Conservation (phyloP, 257 asterid genomes). For the Solanum clarkiae region DNA sequence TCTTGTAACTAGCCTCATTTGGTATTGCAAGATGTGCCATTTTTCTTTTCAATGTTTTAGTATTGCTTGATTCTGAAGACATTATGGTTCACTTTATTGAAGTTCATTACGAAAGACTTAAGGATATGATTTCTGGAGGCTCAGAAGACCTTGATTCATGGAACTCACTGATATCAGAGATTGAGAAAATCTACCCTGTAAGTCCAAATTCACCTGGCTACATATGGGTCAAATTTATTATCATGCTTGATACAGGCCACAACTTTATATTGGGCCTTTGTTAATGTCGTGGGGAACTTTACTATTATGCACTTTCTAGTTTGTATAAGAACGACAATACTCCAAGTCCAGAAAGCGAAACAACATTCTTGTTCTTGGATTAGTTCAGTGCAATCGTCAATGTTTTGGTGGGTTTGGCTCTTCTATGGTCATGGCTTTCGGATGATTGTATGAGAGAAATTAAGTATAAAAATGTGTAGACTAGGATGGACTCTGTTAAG, state of each 20-base stretch:
- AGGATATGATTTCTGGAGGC: conserved; percentile 37
- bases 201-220: conserved; percentile 6
- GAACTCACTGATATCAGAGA: conserved; percentile 49
- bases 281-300: not conserved
- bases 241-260: not conserved
- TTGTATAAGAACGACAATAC: not conserved
- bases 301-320: not conserved
- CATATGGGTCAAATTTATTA: not conserved
- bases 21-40: not conserved
- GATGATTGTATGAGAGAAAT: not conserved
- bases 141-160: conserved; percentile 50
- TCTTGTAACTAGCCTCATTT: not conserved
- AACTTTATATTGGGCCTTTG: not conserved
- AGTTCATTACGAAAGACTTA: conserved; percentile 34
- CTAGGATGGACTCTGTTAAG: not conserved
- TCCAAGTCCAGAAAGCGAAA: not conserved
- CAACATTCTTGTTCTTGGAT: not conserved
- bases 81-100: conserved; percentile 22
- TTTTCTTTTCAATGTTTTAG: not conserved
- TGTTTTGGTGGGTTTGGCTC: not conserved
- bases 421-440: not conserved
- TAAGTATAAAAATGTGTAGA: not conserved
- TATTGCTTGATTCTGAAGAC: conserved; percentile 4
- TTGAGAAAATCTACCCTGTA: conserved; percentile 49
- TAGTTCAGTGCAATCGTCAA: not conserved